Evolutionary conservation across 164 flowering plant species (phyloP).

Genomic region (Vitis cinerea): DNA sequence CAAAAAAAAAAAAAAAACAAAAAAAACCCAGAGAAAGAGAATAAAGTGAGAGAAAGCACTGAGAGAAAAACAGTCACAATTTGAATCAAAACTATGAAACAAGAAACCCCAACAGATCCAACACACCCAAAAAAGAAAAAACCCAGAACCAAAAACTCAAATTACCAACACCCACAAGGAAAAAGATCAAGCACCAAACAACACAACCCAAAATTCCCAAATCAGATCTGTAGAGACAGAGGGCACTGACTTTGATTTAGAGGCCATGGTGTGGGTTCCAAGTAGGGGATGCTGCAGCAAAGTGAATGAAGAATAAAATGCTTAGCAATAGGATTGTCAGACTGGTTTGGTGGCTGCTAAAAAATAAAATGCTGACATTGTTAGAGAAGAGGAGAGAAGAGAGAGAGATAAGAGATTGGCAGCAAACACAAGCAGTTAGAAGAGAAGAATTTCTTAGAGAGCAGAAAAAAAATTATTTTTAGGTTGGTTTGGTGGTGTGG

Average conservation of each 20-base stretch:
- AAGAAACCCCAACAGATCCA: conserved; percentile 7
- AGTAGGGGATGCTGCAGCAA: neutral
- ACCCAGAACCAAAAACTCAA: no score
- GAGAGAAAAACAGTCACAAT: no score
- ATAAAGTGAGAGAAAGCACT: neutral
- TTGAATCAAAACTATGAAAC: no score
- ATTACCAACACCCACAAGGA: neutral
- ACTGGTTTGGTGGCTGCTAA: no score
- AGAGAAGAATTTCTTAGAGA: neutral
- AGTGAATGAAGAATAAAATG: neutral
- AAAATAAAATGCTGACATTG: conserved; percentile 35
- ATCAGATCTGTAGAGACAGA: conserved; percentile 34
- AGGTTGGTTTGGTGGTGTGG: conserved; percentile 9
- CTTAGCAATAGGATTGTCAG: no score
- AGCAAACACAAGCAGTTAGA: neutral
- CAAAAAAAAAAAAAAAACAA: neutral
- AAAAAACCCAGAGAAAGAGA: neutral
- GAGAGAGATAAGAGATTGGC: no score
- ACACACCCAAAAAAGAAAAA: neutral
- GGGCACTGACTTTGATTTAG: conserved; percentile 56
- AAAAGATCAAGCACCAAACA: neutral
- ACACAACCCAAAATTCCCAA: conserved; percentile 9
- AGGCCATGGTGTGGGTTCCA: conserved; percentile 37
- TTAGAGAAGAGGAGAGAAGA: conserved; percentile 3
- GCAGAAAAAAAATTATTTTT: conserved; percentile 6